Conservation (phyloP, 2,329 filamentous ascomycete species). For the Knoxdaviesia proteae region DNA sequence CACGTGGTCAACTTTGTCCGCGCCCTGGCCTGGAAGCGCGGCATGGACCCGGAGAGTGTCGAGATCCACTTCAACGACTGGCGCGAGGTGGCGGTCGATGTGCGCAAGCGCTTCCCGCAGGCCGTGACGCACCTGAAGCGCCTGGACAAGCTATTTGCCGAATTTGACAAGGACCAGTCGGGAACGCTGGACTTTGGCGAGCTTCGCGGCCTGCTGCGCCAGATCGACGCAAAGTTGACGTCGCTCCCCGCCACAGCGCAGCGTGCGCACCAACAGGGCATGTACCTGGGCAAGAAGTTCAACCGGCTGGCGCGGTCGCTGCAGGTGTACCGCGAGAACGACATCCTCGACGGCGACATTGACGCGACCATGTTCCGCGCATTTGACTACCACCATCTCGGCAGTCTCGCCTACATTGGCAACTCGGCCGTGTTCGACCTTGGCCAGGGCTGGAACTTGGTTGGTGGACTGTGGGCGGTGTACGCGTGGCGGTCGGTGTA, state of each 20-base stretch:
- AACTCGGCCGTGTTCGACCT: conserved; percentile 94
- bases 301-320: conserved; percentile 69
- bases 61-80: conserved; percentile 76
- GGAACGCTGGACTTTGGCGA: conserved; percentile 91
- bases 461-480: conserved; percentile 74
- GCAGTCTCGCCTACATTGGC: conserved; percentile 82
- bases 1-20: conserved; percentile 81
- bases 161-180: conserved; percentile 83
- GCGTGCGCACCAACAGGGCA: conserved; percentile 85
- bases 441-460: conserved; percentile 52
- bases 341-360: conserved; percentile 71
- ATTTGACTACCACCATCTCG: conserved; percentile 84
- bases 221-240: conserved; percentile 90
- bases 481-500: conserved; percentile 95
- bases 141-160: conserved; percentile 72
- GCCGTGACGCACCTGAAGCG: conserved; percentile 69
- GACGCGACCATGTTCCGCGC: conserved; percentile 86
- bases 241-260: conserved; percentile 89
- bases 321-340: conserved; percentile 56
- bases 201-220: conserved; percentile 64
- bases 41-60: conserved; percentile 73
- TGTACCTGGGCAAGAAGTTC: conserved; percentile 83
- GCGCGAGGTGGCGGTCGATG: conserved; percentile 62
- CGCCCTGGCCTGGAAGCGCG: conserved; percentile 75
- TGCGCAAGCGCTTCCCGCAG: conserved; percentile 81